Conservation (phyloP, 371 early-diverging fungal species). For the Mucor racemosus region DNA sequence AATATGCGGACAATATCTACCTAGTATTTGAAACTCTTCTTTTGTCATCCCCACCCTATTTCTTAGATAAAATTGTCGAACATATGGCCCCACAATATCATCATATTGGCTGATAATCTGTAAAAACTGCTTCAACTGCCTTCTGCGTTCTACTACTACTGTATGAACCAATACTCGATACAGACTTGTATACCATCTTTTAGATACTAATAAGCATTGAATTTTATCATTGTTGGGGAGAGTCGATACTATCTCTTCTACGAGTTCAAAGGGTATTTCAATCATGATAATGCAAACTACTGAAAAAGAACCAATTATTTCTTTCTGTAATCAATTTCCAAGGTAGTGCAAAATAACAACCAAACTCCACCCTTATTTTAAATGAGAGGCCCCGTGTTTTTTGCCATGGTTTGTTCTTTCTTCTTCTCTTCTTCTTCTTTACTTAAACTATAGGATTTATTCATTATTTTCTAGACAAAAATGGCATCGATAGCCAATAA, state of each 20-base stretch:
- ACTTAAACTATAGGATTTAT: not conserved
- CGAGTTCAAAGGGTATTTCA: conserved; percentile 10
- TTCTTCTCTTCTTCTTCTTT: not conserved
- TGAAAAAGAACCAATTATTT: not conserved
- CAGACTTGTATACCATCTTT: not conserved
- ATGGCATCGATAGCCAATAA: conserved; percentile 11
- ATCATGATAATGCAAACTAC: conserved; percentile 2
- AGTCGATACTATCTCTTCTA: conserved; percentile 8
- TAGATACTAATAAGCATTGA: not conserved
- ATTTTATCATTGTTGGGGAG: conserved; percentile 5
- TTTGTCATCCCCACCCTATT: conserved; percentile 6
- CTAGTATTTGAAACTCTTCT: not conserved
- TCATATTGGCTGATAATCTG: not conserved
- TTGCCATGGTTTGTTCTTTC: too few species aligned
- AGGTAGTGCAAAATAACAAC: not conserved
- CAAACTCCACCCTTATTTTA: conserved; percentile 1
- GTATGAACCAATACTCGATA: conserved; percentile 11
- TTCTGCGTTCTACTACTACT: not conserved
- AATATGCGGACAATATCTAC: not conserved
- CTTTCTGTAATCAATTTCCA: not conserved
- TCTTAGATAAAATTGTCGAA: conserved; percentile 14
- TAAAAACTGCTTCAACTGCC: conserved; percentile 15
- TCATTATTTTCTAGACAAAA: not conserved
- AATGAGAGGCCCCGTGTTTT: not conserved
- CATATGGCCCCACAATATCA: not conserved